Evolutionary conservation across 805 yeast genomes (phyloP).

Genomic region (Starmerella floricola): DNA sequence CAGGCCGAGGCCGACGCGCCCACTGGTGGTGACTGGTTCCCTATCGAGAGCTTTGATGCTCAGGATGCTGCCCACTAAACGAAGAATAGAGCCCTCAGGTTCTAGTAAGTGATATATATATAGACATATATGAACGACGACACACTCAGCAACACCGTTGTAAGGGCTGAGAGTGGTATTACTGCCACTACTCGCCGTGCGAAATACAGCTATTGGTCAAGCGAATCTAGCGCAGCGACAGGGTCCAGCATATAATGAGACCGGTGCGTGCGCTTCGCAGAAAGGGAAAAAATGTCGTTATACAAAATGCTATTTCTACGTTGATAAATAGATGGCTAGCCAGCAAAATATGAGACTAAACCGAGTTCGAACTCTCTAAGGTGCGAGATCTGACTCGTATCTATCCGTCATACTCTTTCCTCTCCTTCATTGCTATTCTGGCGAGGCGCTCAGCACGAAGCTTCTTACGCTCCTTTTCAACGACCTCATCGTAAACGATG

Average conservation of each 20-base stretch:
- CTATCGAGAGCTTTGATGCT: slow-evolving; percentile 30
- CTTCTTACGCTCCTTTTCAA: slow-evolving; percentile 44
- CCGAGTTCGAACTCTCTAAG: no score
- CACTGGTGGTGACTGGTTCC: slow-evolving; percentile 33
- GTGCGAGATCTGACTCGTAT: no score
- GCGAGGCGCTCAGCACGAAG: slow-evolving; percentile 27
- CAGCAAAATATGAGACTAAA: no score
- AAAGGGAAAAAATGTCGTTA: neutral
- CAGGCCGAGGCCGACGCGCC: slow-evolving; percentile 20
- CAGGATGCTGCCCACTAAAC: slow-evolving; percentile 25
- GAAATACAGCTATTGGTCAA: no score
- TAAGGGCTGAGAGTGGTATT: no score
- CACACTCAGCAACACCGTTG: no score
- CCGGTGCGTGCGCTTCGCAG: no score
- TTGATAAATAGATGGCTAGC: no score
- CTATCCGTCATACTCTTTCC: slow-evolving; percentile 20
- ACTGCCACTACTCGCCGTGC: no score
- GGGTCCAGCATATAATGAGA: no score
- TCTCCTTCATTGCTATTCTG: slow-evolving; percentile 23
- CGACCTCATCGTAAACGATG: slow-evolving; percentile 71
- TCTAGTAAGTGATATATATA: neutral
- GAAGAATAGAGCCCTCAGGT: no score
- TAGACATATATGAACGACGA: neutral
- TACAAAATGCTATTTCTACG: neutral
- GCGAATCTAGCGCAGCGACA: no score